These are phyloP conservation scores for Postia placenta DNA, from an alignment of 768 basidiomycete genomes.

Conservation along the genomic window DNA sequence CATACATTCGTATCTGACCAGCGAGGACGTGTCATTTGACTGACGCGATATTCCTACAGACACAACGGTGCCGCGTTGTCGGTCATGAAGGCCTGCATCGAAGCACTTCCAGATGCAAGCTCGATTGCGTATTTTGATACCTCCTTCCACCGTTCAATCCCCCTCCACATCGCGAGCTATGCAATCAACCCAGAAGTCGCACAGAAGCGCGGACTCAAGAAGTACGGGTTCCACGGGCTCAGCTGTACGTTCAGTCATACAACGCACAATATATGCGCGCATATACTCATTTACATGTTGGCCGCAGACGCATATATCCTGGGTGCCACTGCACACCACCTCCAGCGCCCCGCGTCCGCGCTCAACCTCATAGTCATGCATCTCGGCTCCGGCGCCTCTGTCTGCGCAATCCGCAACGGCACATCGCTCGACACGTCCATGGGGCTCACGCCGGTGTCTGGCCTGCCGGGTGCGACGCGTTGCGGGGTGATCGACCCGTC, in stretches of 20 bases:
- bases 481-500: constrained; percentile 80
- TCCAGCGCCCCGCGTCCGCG: constrained; percentile 33
- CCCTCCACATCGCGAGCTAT: constrained; percentile 71
- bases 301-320: constrained; percentile 61
- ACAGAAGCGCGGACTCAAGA: constrained; percentile 61
- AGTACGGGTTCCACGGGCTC: constrained; percentile 91
- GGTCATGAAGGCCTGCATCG: constrained; percentile 55
- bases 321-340: constrained; percentile 48
- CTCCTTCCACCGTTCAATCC: constrained; percentile 75
- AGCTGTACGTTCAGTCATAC: constrained; percentile 40
- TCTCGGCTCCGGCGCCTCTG: constrained; percentile 87
- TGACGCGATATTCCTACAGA: no score
- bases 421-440: constrained; percentile 81
- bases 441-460: constrained; percentile 88
- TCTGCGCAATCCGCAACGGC: constrained; percentile 69
- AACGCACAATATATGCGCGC: not conserved
- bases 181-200: constrained; percentile 65
- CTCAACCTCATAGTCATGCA: constrained; percentile 80
- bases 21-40: not conserved
- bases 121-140: constrained; percentile 89
- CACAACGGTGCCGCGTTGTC: constrained; percentile 60
- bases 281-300: not conserved
- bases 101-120: constrained; percentile 55
- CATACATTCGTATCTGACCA: not conserved
- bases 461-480: constrained; percentile 85